These are phyloP conservation scores for Trypanosoma vivax DNA, from an alignment of 208 protist genomes.

Conservation along the genomic window DNA sequence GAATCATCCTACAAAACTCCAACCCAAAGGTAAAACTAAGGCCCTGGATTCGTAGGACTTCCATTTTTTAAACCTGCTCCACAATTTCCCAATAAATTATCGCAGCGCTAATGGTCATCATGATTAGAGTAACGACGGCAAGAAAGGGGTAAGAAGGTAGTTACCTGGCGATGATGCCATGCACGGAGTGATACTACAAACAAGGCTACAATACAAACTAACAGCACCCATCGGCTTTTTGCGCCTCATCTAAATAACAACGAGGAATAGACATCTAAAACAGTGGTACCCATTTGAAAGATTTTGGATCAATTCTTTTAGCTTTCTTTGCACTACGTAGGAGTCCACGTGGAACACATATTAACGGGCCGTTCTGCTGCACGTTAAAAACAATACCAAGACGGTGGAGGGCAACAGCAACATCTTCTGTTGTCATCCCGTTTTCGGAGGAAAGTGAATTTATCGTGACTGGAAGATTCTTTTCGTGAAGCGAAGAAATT, in stretches of 20 bases:
- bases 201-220: no score
- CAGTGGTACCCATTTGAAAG: constrained; percentile 13
- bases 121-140: no score
- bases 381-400: constrained; percentile 43
- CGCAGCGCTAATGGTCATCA: no score
- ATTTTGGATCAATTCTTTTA: constrained; percentile 7
- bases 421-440: constrained; percentile 62
- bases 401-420: constrained; percentile 46
- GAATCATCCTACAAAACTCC: constrained; percentile 48
- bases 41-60: constrained; percentile 39
- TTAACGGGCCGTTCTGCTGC: constrained; percentile 35
- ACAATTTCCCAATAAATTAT: no score
- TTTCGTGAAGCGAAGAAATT: constrained; percentile 33
- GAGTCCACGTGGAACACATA: constrained; percentile 7
- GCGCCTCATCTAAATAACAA: no score
- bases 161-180: no score
- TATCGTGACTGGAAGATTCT: constrained; percentile 33
- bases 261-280: constrained; percentile 3
- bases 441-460: constrained; percentile 43
- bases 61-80: no score
- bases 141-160: no score
- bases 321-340: not conserved
- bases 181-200: no score
- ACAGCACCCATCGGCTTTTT: no score
- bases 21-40: constrained; percentile 46